Conservation (phyloP, 2,329 filamentous ascomycete genomes). For the Exophiala lecanii-corni region DNA sequence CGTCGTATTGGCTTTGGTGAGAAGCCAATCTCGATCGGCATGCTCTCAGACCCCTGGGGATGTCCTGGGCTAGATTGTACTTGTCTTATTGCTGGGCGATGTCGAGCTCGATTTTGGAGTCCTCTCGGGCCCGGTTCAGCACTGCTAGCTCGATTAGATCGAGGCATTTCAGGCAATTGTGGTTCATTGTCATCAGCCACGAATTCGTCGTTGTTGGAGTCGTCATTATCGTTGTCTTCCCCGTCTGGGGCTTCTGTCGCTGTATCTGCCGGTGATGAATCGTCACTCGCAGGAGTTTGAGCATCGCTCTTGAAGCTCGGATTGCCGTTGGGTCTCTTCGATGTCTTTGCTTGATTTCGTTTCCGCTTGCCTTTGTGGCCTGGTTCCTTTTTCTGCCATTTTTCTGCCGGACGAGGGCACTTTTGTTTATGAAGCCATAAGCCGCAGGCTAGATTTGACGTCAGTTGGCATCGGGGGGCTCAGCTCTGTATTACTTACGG, state of each 20-base stretch:
- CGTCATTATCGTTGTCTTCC: slow-evolving; percentile 25
- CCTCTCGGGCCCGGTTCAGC: slow-evolving; percentile 36
- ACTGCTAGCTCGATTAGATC: slow-evolving; percentile 45
- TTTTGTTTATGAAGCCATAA: slow-evolving; percentile 91
- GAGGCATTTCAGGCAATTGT: slow-evolving; percentile 33
- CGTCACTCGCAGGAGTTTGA: slow-evolving; percentile 33
- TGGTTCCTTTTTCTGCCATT: slow-evolving; percentile 67
- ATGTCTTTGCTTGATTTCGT: slow-evolving; percentile 25
- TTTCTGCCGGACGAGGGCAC: slow-evolving; percentile 72
- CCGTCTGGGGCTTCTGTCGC: slow-evolving; percentile 20
- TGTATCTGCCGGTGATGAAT: slow-evolving; percentile 32
- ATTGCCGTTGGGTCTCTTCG: slow-evolving; percentile 33
- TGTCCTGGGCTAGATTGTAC: slow-evolving; percentile 59
- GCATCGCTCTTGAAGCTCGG: slow-evolving; percentile 31
- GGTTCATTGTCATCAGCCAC: slow-evolving; percentile 34
- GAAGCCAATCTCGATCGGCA: slow-evolving; percentile 46
- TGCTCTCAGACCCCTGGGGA: slow-evolving; percentile 37
- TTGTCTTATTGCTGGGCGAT: slow-evolving; percentile 42
- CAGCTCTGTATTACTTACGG: slow-evolving; percentile 51
- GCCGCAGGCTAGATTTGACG: slow-evolving; percentile 63
- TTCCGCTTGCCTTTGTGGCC: slow-evolving; percentile 38
- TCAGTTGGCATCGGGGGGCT: slow-evolving; percentile 26
- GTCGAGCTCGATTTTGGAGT: slow-evolving; percentile 10
- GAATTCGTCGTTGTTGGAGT: slow-evolving; percentile 27
- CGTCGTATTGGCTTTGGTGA: slow-evolving; percentile 52